phyloP scores from a whole-genome alignment of 2,329 filamentous ascomycete species.

The Diaporthe helianthi region DNA sequence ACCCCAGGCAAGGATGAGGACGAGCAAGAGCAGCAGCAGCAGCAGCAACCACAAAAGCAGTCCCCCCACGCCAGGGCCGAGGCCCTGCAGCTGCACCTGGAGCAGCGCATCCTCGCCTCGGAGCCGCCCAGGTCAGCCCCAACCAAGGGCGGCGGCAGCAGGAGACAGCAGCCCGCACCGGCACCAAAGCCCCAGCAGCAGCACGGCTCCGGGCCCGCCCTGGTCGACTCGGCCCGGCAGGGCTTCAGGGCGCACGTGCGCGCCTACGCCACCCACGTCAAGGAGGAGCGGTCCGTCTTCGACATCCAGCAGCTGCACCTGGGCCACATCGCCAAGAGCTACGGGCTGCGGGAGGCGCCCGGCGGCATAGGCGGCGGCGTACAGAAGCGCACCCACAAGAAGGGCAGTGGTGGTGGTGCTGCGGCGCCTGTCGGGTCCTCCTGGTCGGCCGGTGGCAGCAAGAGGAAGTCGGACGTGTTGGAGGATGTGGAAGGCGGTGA shows the following conservation, averaged over 20 bases:
- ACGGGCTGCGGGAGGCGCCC: conserved; percentile 86
- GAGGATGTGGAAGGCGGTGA: conserved; percentile 51
- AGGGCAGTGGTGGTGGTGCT: conserved; percentile 45
- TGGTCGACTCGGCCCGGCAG: conserved; percentile 81
- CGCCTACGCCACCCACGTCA: conserved; percentile 92
- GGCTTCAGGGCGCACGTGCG: conserved; percentile 92
- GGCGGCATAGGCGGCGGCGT: conserved; percentile 75
- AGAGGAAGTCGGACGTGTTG: conserved; percentile 44
- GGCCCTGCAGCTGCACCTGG: conserved; percentile 64
- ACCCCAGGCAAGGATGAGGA: conserved; percentile 65
- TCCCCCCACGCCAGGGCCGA: conserved; percentile 56
- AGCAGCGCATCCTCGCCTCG: conserved; percentile 61
- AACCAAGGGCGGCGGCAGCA: conserved; percentile 35
- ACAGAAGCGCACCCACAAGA: conserved; percentile 52
- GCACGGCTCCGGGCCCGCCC: conserved; percentile 54
- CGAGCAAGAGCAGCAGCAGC: conserved; percentile 50
- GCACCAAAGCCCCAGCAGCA: neutral
- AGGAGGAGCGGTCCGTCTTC: conserved; percentile 84
- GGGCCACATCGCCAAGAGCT: conserved; percentile 93
- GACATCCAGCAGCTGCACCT: conserved; percentile 91
- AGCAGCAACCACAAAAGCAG: conserved; percentile 54
- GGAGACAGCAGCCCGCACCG: conserved; percentile 57
- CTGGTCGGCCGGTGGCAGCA: conserved; percentile 23
- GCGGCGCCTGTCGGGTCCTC: conserved; percentile 26
- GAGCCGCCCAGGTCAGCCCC: conserved; percentile 30